phyloP scores from a whole-genome alignment of 306 rosid species.

The Trifolium subterraneum region DNA sequence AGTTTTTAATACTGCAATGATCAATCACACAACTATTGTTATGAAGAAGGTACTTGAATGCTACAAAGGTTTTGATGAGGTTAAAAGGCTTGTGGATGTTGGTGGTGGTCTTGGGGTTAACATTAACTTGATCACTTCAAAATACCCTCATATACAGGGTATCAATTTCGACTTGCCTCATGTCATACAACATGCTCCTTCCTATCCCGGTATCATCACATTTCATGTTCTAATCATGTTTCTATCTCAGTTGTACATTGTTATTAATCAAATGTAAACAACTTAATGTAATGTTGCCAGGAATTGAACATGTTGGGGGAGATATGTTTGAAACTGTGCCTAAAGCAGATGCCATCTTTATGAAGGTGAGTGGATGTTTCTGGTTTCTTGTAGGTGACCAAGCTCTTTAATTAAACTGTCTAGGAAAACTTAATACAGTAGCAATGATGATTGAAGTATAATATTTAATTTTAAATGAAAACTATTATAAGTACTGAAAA shows the following conservation, averaged over 20 bases:
- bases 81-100: slow-evolving; percentile 61
- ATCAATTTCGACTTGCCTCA: slow-evolving; percentile 56
- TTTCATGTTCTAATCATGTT: too few relatives aligned
- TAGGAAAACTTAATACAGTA: background rate
- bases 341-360: slow-evolving; percentile 61
- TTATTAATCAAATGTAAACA: background rate
- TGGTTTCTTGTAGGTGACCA: background rate
- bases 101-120: slow-evolving; percentile 65
- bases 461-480: background rate
- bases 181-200: slow-evolving; percentile 54
- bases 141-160: slow-evolving; percentile 53
- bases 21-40: slow-evolving; percentile 44
- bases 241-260: background rate
- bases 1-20: slow-evolving; percentile 61
- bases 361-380: slow-evolving; percentile 53
- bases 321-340: slow-evolving; percentile 70
- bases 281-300: slow-evolving; percentile 41
- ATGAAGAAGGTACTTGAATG: slow-evolving; percentile 46
- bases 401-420: background rate
- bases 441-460: background rate
- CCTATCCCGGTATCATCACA: slow-evolving; percentile 54
- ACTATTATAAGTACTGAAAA: background rate
- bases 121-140: slow-evolving; percentile 56
- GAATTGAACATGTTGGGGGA: slow-evolving; percentile 62
- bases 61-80: slow-evolving; percentile 54